Percentiles rank a stretch among this genome's conserved stretches.
These are phyloP conservation scores for Davidsoniella eucalypti DNA, from an alignment of 2,329 filamentous ascomycete species.

Conservation along the genomic window DNA sequence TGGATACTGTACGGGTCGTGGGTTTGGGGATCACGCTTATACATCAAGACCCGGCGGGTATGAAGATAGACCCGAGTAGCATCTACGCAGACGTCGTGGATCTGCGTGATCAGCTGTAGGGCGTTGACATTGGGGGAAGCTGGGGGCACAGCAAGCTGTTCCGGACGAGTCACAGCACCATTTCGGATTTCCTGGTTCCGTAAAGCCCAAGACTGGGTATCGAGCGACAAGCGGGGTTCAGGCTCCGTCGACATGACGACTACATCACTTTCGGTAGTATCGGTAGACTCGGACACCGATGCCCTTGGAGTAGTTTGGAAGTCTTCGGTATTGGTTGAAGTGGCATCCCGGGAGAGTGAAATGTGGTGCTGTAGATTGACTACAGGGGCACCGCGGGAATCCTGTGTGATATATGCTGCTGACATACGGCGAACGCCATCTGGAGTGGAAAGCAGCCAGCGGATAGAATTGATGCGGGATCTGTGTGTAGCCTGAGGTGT, in stretches of 20 bases:
- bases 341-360: not conserved
- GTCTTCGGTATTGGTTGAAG: no score
- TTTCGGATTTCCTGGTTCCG: no score
- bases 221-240: no score
- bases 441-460: constrained; percentile 2
- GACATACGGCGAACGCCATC: constrained; percentile 1
- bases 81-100: constrained; percentile 16
- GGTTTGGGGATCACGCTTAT: constrained; percentile 13
- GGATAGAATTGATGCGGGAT: constrained; percentile 6
- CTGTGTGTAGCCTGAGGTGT: not conserved
- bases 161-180: not conserved
- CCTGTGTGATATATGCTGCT: constrained; percentile 4
- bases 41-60: constrained; percentile 14
- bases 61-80: constrained; percentile 16
- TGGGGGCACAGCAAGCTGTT: not conserved
- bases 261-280: no score
- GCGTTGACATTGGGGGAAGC: not conserved
- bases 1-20: constrained; percentile 1
- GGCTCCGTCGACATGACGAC: no score
- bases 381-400: not conserved
- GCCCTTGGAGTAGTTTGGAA: no score
- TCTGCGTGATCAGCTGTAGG: constrained; percentile 5
- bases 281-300: no score
- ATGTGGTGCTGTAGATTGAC: constrained; percentile 2
- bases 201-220: no score